Base-by-base conservation (phyloP, 1,139 yeast genomes). In the Nakaseomyces delphensis region DNA sequence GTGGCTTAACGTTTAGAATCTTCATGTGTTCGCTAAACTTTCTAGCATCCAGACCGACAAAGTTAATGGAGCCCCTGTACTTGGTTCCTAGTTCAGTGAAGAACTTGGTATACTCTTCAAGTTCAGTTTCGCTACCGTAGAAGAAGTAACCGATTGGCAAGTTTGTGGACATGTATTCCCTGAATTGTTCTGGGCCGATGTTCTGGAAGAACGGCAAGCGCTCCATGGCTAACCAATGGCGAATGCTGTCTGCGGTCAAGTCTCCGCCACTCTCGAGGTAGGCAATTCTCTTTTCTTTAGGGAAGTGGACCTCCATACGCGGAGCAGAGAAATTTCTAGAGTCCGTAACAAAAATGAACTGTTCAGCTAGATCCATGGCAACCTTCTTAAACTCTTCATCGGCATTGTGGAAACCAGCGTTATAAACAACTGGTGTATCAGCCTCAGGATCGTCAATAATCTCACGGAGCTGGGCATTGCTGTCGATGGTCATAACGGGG, bases 91-190 rank as follows among this genome's bases (percentile, higher is more conserved):
- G 68, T 45, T 77, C 74, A 50, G 61, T 67, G 59, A 89, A 73
- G 42, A 68, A 62, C 38, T 71, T 70, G 44, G 69, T 68, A 50
- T 77, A 73, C 27, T 69, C 71, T 36, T 67, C 75, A 63, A 81
- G 77, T 67, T 85, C 81, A 53, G 78, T 85, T 40, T 71, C 74
- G 42, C 73, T 67, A 51, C 73, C 77, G 70, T 83, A 86, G 70
- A 91, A 91, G 64, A 84, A 79, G 73, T 87, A 91, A 45, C 85
- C 93, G 53, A 93, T 68, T 52, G 98, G 98, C 42, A 78, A 55
- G 36, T 78, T 74, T 43, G 89, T 70, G 45, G 74, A 66, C 74
- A 85, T 79, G 70, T 89, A 91, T 45, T 72, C 63, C 65, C 74
- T 69, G 73, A 83, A 91, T 49, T 94, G 82, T 45, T 76, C 74